Conservation (phyloP, 1,284 basidiomycete species). For the Hemileia vastatrix region DNA sequence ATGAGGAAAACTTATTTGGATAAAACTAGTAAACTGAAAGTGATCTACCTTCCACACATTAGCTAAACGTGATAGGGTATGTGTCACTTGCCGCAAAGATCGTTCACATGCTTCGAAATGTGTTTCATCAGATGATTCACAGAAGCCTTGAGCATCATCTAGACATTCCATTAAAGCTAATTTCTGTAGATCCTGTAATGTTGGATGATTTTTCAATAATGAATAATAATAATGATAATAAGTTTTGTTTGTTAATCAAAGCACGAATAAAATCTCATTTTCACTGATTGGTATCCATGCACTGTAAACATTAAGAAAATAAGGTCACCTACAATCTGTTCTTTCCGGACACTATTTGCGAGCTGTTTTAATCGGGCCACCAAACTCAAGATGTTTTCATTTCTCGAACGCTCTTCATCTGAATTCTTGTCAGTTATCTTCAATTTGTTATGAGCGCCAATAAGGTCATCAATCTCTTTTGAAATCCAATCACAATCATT, state of each 20-base stretch:
- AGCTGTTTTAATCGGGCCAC: conserved; percentile 4
- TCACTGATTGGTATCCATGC: conserved; percentile 9
- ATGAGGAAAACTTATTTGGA: neutral
- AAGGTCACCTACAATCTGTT: conserved; percentile 61
- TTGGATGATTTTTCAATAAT: conserved; percentile 30
- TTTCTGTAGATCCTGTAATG: conserved; percentile 49
- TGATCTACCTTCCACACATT: conserved; percentile 69
- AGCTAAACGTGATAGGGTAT: conserved; percentile 58
- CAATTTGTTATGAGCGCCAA: conserved; percentile 42
- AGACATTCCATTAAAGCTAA: conserved; percentile 50
- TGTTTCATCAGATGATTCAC: conserved; percentile 62
- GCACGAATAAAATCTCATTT: conserved; percentile 20
- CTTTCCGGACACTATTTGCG: conserved; percentile 53
- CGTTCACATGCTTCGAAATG: conserved; percentile 67
- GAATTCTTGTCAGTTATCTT: conserved; percentile 47
- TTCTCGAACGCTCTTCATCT: conserved; percentile 50
- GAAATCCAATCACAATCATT: conserved; percentile 73
- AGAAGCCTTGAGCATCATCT: conserved; percentile 60
- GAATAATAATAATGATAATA: conserved; percentile 24
- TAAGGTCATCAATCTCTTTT: conserved; percentile 45
- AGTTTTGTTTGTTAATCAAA: conserved; percentile 23
- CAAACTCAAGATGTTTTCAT: neutral
- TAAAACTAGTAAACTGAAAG: conserved; percentile 27
- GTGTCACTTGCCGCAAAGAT: conserved; percentile 58
- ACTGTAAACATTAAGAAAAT: conserved; percentile 47